Evolutionary conservation across 305 asterid genomes (phyloP).

Genomic region (Rubia balearica): DNA sequence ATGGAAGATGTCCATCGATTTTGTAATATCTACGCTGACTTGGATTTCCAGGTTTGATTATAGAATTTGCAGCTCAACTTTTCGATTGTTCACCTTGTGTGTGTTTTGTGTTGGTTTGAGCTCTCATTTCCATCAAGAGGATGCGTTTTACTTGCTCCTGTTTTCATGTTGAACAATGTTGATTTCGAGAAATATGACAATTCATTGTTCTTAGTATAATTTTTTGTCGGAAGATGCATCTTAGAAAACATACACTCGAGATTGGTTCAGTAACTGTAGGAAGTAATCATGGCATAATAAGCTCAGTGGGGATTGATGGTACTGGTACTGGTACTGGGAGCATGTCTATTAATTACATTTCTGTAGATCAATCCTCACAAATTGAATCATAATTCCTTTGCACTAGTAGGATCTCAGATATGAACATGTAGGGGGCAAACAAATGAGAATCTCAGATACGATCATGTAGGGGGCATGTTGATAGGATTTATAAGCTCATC

Average conservation of each 20-base stretch:
- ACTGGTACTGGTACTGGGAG: not conserved
- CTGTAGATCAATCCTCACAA: not conserved
- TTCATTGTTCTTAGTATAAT: not conserved
- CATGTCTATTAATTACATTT: not conserved
- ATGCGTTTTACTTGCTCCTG: not conserved
- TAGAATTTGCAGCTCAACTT: not conserved
- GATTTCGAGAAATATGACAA: not conserved
- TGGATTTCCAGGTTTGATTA: constrained; percentile 68
- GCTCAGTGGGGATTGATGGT: not conserved
- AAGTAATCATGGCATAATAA: not conserved
- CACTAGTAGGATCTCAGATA: too few species aligned
- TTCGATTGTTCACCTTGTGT: constrained; percentile 7
- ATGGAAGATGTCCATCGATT: constrained; percentile 71
- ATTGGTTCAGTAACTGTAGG: not conserved
- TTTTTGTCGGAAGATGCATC: not conserved
- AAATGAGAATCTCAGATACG: not conserved
- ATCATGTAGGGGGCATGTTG: not conserved
- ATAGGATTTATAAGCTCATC: not conserved
- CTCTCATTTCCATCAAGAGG: not conserved
- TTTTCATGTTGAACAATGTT: not conserved
- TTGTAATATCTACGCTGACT: constrained; percentile 71
- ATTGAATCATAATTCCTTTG: not conserved
- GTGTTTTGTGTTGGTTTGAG: constrained; percentile 1
- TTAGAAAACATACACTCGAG: not conserved
- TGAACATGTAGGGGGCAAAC: too few species aligned